Evolutionary conservation across 2,329 filamentous ascomycete genomes (phyloP), one percentile per base, ranked within the genome.

Genomic region (Clonostachys sp.): DNA sequence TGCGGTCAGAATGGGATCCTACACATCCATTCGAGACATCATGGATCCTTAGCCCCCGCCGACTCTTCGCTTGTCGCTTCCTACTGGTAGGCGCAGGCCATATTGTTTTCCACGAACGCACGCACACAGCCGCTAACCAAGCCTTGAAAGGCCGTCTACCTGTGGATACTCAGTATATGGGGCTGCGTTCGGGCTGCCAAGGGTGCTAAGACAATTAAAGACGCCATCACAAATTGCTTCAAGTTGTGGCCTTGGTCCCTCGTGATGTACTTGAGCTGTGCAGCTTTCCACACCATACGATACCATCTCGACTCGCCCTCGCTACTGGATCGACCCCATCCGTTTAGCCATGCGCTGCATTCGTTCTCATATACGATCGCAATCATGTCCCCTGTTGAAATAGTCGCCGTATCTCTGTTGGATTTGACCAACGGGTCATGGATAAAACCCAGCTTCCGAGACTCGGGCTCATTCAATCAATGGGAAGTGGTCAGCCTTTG

Each of bases 241-340:
- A 74, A 84, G 58, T 72, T 94, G 49, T 89, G 86, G 10, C 94
- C 86, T 74, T 94, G 87, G 87, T 88, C 88, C 3, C 69, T 92
- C 35, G 83, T 80, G 20, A 92, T 91, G 68, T 95, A 95, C 73
- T 85, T 86, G 62, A 73, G 83, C 48, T 70, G 84, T 58, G 75
- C 86, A 2, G 74, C 85, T 16, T 52, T 81, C 16, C 89, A 95
- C 70, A 90, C 87, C 6, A 68, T 81, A 45, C 76, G 74, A 42
- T 94, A 92, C 68, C 77, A 78, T 12, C 65, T 69, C 39, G 68
- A 67, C 30, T 75, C 78, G 41, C 60, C 63, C 4, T 69, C 81
- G 0, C 72, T 87, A 6, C 75, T 87, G 54, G 73, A 81, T 57
- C 67, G 68, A 34, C 77, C 82, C 65, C 83, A 83, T 1, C 77